Base-by-base conservation (phyloP, 1,284 basidiomycete genomes). In the Trichosporon sp. region DNA sequence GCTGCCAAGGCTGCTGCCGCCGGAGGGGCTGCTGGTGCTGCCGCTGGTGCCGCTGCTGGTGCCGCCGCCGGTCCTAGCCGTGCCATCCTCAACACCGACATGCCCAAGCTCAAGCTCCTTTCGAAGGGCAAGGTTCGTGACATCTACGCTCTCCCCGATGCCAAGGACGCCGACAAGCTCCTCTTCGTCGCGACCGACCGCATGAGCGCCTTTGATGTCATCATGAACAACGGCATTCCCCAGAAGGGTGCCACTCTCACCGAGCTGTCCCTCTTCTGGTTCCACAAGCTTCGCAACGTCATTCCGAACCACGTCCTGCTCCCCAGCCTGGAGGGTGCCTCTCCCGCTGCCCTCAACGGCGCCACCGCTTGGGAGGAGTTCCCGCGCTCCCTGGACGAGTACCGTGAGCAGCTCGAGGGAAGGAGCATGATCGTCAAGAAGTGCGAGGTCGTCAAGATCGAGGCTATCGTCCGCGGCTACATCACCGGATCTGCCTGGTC, bases 381-480 rank as follows among this genome's bases (percentile, higher is more conserved):
- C 67, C 87, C 85, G 21, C 83, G 88, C 72, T 89, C 91, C 77
- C 87, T 86, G 73, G 87, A 88, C 63, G 88, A 85, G 75, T 85
- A 86, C 82, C 77, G 81, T 44, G 80, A 84, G 70, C 85, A 92
- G 83, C 87, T 99, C 18, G 87, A 91, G 68, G 95, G 91, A 0
- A 86, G 96, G 27, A 86, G 90, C 5, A 98, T 99, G 91, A 89
- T 98, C 65, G 96, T 99, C 13, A 88, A 86, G 79, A 94, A 91
- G 77, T 95, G 95, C 8, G 87, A 91, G 78, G 92, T 99, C 18
- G 85, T 99, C 32, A 93, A 93, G 60, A 87, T 99, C n/a, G 97
- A 99, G 83, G 95, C 92, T 2, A 99, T 99, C 76, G 96, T 99
- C 15, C 86, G 97, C 71, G 96, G 96, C 3, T 99, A 99, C 84